Evolutionary conservation across 2,329 filamentous ascomycete species (phyloP).

Genomic region (Trichophyton benhamiae): DNA sequence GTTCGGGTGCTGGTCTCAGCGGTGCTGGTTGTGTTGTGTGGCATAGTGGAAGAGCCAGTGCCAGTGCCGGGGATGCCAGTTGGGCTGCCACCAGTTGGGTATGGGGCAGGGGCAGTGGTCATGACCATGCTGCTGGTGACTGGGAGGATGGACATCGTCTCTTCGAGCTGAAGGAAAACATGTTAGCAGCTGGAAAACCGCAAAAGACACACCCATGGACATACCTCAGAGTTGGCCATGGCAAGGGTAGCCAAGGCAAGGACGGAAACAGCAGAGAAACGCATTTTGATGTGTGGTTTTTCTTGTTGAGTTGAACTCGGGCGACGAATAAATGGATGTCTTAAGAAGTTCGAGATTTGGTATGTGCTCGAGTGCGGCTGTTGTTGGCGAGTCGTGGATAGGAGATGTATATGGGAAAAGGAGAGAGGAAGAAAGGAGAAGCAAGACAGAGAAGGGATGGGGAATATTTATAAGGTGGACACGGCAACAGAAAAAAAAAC

Average conservation of each 20-base stretch:
- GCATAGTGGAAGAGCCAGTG: conserved; percentile 5
- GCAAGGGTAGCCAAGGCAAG: conserved; percentile 13
- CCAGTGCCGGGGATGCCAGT: conserved; percentile 6
- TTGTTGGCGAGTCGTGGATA: neutral
- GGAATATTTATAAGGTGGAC: neutral
- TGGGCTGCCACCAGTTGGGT: conserved; percentile 4
- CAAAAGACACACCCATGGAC: neutral
- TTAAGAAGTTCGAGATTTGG: neutral
- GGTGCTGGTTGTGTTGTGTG: conserved; percentile 6
- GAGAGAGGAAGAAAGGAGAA: neutral
- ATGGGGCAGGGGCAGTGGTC: conserved; percentile 7
- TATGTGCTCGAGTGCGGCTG: neutral
- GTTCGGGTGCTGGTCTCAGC: conserved; percentile 16
- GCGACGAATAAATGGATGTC: neutral
- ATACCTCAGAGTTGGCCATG: conserved; percentile 7
- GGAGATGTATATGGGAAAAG: neutral
- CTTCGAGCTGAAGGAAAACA: conserved; percentile 11
- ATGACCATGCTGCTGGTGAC: conserved; percentile 6
- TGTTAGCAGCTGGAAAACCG: neutral
- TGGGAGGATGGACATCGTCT: conserved; percentile 10
- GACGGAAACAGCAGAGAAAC: conserved; percentile 13
- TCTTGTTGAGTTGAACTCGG: neutral
- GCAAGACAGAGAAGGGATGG: conserved; percentile 2
- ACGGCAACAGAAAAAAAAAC: neutral
- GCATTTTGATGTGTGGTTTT: conserved; percentile 10